Percentiles rank a stretch among this genome's conserved stretches.
These are phyloP conservation scores for Nicotiana undulata DNA, from an alignment of 257 asterid genomes.

Conservation along the genomic window DNA sequence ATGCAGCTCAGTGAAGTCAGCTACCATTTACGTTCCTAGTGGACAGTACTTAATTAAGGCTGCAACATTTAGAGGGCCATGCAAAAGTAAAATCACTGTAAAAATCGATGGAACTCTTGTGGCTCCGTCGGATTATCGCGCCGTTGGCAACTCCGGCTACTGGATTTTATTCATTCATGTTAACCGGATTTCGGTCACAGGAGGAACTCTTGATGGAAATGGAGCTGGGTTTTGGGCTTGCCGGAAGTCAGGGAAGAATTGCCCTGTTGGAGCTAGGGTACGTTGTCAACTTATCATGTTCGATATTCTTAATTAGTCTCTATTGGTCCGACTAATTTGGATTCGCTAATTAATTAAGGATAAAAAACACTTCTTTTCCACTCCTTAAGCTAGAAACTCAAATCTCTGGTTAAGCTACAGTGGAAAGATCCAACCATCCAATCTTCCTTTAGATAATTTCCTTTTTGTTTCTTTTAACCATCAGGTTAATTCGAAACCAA, in stretches of 20 bases:
- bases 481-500: too few species aligned
- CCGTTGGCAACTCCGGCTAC: constrained; percentile 31
- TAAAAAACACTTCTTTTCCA: too few species aligned
- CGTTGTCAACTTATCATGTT: neutral
- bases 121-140: constrained; percentile 42
- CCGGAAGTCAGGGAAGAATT: constrained; percentile 33
- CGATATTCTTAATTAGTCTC: neutral
- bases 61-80: constrained; percentile 49
- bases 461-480: too few species aligned
- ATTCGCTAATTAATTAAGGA: neutral
- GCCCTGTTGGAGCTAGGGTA: constrained; percentile 72
- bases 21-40: constrained; percentile 29
- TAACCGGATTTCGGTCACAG: constrained; percentile 29
- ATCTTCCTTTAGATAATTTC: too few species aligned
- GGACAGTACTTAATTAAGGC: constrained; percentile 24
- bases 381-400: too few species aligned
- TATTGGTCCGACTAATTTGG: neutral
- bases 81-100: constrained; percentile 32
- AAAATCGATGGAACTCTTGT: constrained; percentile 47
- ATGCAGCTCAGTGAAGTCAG: constrained; percentile 13
- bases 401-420: too few species aligned
- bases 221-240: constrained; percentile 55
- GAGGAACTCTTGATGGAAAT: constrained; percentile 49
- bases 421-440: too few species aligned
- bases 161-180: constrained; percentile 57